Percentiles rank a stretch among this genome's conserved stretches.
Conservation (phyloP, 2,329 filamentous ascomycete species). For the Colletotrichum filicis region DNA sequence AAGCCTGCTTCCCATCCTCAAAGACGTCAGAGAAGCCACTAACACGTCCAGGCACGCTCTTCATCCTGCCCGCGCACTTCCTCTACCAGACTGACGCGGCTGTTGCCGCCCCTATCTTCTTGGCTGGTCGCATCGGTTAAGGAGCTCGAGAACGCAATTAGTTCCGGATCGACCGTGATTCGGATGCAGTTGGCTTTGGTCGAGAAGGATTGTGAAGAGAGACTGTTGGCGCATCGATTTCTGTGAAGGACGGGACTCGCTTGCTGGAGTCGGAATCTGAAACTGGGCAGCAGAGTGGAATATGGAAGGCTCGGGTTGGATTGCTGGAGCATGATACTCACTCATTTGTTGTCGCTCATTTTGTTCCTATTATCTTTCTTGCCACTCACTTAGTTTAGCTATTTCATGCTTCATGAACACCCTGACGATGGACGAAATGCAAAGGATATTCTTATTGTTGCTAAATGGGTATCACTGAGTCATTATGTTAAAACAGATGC, state of each 20-base stretch:
- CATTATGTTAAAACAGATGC: not conserved
- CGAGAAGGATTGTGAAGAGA: not conserved
- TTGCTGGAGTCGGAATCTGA: not conserved
- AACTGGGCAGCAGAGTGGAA: not conserved
- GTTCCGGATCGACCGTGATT: not conserved
- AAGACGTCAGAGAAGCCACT: not conserved
- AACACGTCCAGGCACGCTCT: slow-evolving; percentile 41
- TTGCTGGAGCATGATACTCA: not conserved
- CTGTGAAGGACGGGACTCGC: too few relatives aligned
- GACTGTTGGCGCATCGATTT: too few relatives aligned
- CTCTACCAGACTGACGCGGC: slow-evolving; percentile 40
- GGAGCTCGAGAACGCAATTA: not conserved
- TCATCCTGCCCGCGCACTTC: slow-evolving; percentile 48
- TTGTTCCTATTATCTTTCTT: not conserved
- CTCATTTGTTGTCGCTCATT: not conserved
- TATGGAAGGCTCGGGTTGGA: too few relatives aligned
- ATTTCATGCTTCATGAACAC: not conserved
- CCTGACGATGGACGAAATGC: not conserved
- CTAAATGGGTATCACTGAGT: slow-evolving; percentile 25
- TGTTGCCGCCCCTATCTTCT: slow-evolving; percentile 39
- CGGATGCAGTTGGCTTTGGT: not conserved
- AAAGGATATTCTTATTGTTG: not conserved
- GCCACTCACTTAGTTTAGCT: slow-evolving; percentile 5
- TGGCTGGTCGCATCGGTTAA: slow-evolving; percentile 37
- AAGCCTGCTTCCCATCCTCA: not conserved